Base-by-base conservation (phyloP, 2,329 filamentous ascomycete species). In the Corinectria fuckeliana region DNA sequence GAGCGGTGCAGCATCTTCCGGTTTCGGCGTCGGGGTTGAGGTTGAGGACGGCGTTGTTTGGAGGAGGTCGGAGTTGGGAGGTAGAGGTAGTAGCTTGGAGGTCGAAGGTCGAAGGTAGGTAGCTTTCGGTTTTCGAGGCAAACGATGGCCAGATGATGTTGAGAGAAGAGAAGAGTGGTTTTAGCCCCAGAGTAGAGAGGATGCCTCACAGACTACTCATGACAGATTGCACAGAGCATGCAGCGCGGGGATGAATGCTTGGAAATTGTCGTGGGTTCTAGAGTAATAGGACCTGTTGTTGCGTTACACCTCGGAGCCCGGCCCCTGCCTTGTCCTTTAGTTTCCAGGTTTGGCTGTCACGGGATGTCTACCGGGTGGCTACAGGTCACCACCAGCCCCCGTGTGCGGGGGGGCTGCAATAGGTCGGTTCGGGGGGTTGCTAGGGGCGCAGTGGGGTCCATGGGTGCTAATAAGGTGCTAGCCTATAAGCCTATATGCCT, bases 1-100 rank as follows among this genome's bases (percentile, higher is more conserved):
- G 41, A 61, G 48, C 55, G 62, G 50, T 63, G 61, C 54, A 67
- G 68, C 68, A 70, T 70, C 66, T 69, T 62, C 32, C 30, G 38
- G 45, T 39, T 34, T 54, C 38, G 50, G 44, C 9, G 23, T 23
- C 28, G 39, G 39, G 18, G 54, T n/a, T n/a, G n/a, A 10, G 20
- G 39, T 30, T 25, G 28, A 28, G 39, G 50, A 25, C 16, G 39
- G 26, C 18, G 25, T 51, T 56, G 53, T 7, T 28, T 8, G 56
- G 56, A 51, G 53, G 28, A 26, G 25, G 26, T 28, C 13, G 21
- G 41, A 23, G 44, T 36, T 38, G 45, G 38, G 44, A 60, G 50
- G 10, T 23, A 11, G 11, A 16, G 42, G 41, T 25, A 26, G 38
- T 38, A 60, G 49, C 30, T 30, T 13, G 21, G 25, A 20, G 34